Evolutionary conservation across 148 eudicot species (phyloP).

Genomic region (Vaccinium macrocarpon): DNA sequence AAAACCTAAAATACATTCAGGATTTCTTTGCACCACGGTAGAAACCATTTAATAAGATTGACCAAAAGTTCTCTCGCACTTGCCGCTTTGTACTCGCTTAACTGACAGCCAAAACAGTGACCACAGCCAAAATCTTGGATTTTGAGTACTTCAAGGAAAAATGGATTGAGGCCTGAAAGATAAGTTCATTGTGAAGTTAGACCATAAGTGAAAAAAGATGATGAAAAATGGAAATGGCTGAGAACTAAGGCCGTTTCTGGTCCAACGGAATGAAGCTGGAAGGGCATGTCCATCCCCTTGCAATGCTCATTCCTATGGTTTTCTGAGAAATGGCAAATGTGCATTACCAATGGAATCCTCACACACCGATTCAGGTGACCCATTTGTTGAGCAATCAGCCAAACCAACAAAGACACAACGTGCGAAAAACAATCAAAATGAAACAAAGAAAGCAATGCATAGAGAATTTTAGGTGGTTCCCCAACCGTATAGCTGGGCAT

Average conservation of each 20-base stretch:
- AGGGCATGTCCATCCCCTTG: not conserved
- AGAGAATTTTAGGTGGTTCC: too few relatives aligned
- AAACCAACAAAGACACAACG: too few relatives aligned
- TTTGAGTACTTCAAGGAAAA: not conserved
- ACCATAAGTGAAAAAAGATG: not conserved
- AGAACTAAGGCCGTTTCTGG: not conserved
- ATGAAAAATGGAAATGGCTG: not conserved
- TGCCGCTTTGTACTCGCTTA: not conserved
- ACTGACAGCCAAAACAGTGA: not conserved
- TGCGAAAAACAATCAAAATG: too few relatives aligned
- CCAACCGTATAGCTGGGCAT: too few relatives aligned
- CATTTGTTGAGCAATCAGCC: too few relatives aligned
- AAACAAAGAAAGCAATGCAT: too few relatives aligned
- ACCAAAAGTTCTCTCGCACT: conserved; percentile 28
- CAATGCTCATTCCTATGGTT: not conserved
- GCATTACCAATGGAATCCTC: not conserved
- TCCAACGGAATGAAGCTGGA: not conserved
- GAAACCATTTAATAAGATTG: conserved; percentile 37
- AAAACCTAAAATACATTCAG: conserved; percentile 56
- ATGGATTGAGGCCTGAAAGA: conserved; percentile 21
- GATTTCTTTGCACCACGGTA: conserved; percentile 45
- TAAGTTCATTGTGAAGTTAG: conserved; percentile 15
- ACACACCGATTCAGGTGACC: too few relatives aligned
- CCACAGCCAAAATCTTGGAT: not conserved
- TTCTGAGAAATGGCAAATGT: not conserved